Base-by-base conservation (phyloP, 2,329 filamentous ascomycete species). In the Pyrenochaeta sp. region DNA sequence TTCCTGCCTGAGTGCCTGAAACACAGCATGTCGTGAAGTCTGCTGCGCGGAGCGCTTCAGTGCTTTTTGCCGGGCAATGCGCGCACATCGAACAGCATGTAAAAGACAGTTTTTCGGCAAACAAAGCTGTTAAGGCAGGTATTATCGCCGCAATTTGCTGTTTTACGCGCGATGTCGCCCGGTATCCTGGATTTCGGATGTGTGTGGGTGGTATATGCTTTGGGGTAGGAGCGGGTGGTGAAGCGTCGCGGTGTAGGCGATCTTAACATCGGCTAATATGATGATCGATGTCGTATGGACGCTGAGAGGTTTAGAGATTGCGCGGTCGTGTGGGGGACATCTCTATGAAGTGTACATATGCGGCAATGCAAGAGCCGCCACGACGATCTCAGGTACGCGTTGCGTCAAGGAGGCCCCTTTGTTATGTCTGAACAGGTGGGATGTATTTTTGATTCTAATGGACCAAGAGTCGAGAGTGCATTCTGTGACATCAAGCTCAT, bases 1-100 rank as follows among this genome's bases (percentile, higher is more conserved):
- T 56, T 58, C 36, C 27, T 52, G 64, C 60, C 64, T 64, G 57
- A 62, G 52, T 37, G 54, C 50, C 63, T 70, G 69, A 71, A 69
- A 72, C 69, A 37, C 51, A 3, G 25, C 34, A 47, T 36, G 65
- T 66, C 53, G 54, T 46, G 43, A 27, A 44, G 43, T 32, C 55
- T 52, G 56, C 47, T n/a, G 65, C 67, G 51, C 45, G 42, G 30
- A 59, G 48, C 57, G 66, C 66, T 49, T 61, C 62, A 66, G 30
- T 58, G 34, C 28, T 25, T 59, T 64, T 49, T 64, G 30, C 52
- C 58, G 42, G 51, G 32, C 54, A 37, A 67, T 61, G 59, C 59
- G 32, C 47, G 36, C 39, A 10, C 19, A 19, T 19, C 19, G 19
- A 19, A 19, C 19, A 19, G 19, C 19, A 19, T 19, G 19, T 19